A percentile compares a stretch with the other conserved stretches of the same genome.
Conservation (phyloP, 2,329 filamentous ascomycete species). For the Microascus cirrosus region DNA sequence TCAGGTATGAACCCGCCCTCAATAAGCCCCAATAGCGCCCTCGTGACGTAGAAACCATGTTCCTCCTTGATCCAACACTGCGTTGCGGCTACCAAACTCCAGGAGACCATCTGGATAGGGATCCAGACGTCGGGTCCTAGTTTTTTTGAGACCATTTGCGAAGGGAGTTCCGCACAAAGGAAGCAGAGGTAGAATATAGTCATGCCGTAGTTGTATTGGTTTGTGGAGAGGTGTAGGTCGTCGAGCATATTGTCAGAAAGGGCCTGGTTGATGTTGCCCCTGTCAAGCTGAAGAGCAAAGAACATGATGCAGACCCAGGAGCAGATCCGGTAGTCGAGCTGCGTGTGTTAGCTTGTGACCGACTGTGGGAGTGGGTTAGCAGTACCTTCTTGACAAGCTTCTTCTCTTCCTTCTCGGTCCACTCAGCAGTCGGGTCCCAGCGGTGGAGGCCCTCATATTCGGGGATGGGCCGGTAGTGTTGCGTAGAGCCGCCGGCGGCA, state of each 20-base stretch:
- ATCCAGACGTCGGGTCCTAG: conserved; percentile 49
- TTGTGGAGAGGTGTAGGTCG: conserved; percentile 30
- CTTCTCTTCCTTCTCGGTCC: conserved; percentile 28
- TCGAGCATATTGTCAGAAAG: conserved; percentile 34
- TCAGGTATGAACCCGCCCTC: conserved; percentile 36
- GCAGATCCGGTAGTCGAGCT: conserved; percentile 31
- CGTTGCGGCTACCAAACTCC: conserved; percentile 42
- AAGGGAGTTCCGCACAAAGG: conserved; percentile 34
- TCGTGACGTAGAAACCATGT: too few species aligned
- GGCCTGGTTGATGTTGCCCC: conserved; percentile 34
- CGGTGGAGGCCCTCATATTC: conserved; percentile 26
- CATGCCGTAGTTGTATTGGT: conserved; percentile 21
- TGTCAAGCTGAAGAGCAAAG: conserved; percentile 33
- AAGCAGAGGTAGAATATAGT: conserved; percentile 20
- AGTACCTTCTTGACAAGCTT: conserved; percentile 24
- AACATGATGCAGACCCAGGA: conserved; percentile 31
- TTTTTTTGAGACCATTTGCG: conserved; percentile 47
- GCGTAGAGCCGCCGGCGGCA: not conserved
- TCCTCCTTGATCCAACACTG: too few species aligned
- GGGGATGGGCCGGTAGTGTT: not conserved
- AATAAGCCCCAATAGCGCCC: conserved; percentile 26
- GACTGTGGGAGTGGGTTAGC: too few species aligned
- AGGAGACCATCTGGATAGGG: conserved; percentile 43
- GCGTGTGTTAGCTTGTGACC: too few species aligned
- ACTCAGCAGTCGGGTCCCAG: conserved; percentile 32